Evolutionary conservation across 129 eudicot species (phyloP).

Genomic region (carrot (Daucus carota)): DH1_v3.0 NC_030386.2:32592001-32592500

Average conservation of each 20-base stretch:
- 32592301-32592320: too few relatives aligned
- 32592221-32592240: not conserved
- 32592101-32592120: slow-evolving; percentile 85
- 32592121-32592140: slow-evolving; percentile 99
- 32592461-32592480: too few relatives aligned
- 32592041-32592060: not conserved
- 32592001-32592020: not conserved
- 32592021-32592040: not conserved
- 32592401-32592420: not conserved
- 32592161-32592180: slow-evolving; percentile 55
- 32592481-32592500: too few relatives aligned
- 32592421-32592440: too few relatives aligned
- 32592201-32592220: slow-evolving; percentile 27
- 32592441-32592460: too few relatives aligned
- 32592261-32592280: too few relatives aligned
- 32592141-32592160: slow-evolving; percentile 92
- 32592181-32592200: slow-evolving; percentile 86
- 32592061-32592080: slow-evolving; percentile 44
- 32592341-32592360: too few relatives aligned
- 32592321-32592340: too few relatives aligned
- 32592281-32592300: too few relatives aligned
- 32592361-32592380: not conserved
- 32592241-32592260: not conserved
- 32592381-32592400: not conserved
- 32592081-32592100: slow-evolving; percentile 65